These are phyloP conservation scores for Heterobasidion annosum DNA, from an alignment of 1,284 basidiomycete species.

Conservation along the genomic window DNA sequence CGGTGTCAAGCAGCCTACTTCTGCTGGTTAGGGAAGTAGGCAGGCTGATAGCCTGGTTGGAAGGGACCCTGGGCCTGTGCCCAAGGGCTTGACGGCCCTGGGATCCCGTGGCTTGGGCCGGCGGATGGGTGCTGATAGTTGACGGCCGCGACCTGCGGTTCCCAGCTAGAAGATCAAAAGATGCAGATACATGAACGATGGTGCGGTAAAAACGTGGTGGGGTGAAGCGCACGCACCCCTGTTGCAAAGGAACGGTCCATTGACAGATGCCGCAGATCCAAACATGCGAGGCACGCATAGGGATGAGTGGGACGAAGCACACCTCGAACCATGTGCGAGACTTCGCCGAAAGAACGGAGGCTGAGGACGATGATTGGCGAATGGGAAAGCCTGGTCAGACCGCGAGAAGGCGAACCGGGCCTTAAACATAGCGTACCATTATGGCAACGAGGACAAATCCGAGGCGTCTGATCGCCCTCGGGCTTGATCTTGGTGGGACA, in stretches of 20 bases:
- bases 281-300: conserved; percentile 32
- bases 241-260: conserved; percentile 34
- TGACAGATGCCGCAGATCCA: conserved; percentile 47
- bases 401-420: background rate
- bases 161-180: conserved; percentile 27
- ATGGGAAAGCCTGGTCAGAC: conserved; percentile 2
- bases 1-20: background rate
- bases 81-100: background rate
- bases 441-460: conserved; percentile 41
- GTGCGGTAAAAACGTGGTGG: background rate
- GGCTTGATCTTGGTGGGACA: conserved; percentile 37
- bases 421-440: conserved; percentile 25
- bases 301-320: conserved; percentile 41
- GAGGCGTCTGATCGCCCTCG: conserved; percentile 28
- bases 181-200: background rate
- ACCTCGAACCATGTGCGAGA: conserved; percentile 44
- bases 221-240: conserved; percentile 24
- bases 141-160: conserved; percentile 22
- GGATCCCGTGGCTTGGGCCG: background rate
- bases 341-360: conserved; percentile 35
- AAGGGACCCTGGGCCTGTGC: conserved; percentile 8
- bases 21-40: conserved; percentile 2
- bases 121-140: conserved; percentile 3
- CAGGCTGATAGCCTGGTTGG: conserved; percentile 16
- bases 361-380: conserved; percentile 16